Conservation (phyloP, 2,329 filamentous ascomycete species). For the Fusarium virguliforme region DNA sequence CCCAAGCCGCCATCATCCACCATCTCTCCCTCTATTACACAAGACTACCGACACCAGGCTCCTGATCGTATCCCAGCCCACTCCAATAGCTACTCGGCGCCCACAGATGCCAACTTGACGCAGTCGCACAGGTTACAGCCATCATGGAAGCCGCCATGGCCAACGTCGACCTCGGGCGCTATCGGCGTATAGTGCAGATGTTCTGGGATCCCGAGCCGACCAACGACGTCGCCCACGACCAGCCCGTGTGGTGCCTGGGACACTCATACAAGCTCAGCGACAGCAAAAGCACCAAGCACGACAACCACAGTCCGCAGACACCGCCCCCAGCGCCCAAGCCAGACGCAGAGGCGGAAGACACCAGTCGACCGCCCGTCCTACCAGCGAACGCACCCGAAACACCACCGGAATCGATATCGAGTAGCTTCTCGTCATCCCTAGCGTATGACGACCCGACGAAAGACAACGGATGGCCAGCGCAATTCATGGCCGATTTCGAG, state of each 20-base stretch:
- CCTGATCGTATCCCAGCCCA: constrained; percentile 1
- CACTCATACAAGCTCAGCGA: constrained; percentile 64
- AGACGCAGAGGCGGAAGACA: constrained; percentile 31
- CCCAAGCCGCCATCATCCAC: constrained; percentile 15
- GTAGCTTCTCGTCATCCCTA: constrained; percentile 68
- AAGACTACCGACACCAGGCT: background rate
- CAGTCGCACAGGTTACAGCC: constrained; percentile 14
- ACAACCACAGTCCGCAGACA: constrained; percentile 42
- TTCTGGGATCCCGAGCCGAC: constrained; percentile 92
- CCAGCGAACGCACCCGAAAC: constrained; percentile 60
- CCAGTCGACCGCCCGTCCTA: constrained; percentile 40
- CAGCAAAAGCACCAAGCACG: constrained; percentile 26
- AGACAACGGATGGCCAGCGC: constrained; percentile 81
- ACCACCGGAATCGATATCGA: constrained; percentile 65
- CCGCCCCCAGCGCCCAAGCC: constrained; percentile 42
- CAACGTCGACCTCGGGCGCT: constrained; percentile 81
- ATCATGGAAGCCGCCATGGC: constrained; percentile 60
- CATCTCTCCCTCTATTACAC: constrained; percentile 18
- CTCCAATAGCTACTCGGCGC: constrained; percentile 9
- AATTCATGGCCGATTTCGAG: constrained; percentile 93
- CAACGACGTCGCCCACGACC: constrained; percentile 79
- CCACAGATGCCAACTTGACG: constrained; percentile 36
- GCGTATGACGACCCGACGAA: constrained; percentile 63
- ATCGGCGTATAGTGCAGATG: constrained; percentile 87
- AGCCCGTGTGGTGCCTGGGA: constrained; percentile 88